Percentiles rank a stretch among this genome's conserved stretches.
Conservation (phyloP, 2,329 filamentous ascomycete species). For the Penicillium corylophilum region DNA sequence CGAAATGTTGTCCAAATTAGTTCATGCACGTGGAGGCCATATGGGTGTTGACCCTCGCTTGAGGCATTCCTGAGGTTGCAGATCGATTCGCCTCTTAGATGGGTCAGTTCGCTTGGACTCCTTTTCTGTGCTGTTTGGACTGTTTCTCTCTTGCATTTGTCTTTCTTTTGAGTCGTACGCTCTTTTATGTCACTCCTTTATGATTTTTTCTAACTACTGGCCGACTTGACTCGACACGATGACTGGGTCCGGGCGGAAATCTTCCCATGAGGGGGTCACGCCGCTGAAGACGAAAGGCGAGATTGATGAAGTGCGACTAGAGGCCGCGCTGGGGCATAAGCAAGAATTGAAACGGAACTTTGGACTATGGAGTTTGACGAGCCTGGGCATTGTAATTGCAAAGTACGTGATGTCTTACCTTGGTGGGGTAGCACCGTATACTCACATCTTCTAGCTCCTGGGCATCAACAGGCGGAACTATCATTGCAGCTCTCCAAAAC, state of each 20-base stretch:
- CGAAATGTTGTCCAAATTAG: slow-evolving; percentile 4
- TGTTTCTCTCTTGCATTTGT: not conserved
- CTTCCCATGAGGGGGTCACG: slow-evolving; percentile 4
- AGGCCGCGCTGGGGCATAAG: slow-evolving; percentile 48
- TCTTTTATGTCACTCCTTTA: not conserved
- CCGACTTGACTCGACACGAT: slow-evolving; percentile 3
- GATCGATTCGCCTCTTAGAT: slow-evolving; percentile 6
- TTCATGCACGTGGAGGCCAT: slow-evolving; percentile 26
- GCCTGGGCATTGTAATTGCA: slow-evolving; percentile 56
- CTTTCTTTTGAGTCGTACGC: not conserved
- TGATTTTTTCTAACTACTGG: not conserved
- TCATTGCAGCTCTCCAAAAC: slow-evolving; percentile 55
- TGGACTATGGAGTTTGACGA: slow-evolving; percentile 54
- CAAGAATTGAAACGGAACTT: slow-evolving; percentile 62
- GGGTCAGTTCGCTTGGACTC: slow-evolving; percentile 8
- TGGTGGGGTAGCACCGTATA: not conserved
- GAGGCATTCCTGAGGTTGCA: slow-evolving; percentile 14
- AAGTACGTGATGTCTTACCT: slow-evolving; percentile 20
- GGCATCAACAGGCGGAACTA: slow-evolving; percentile 59
- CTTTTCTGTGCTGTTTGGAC: slow-evolving; percentile 1
- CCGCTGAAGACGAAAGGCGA: slow-evolving; percentile 5
- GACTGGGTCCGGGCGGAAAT: slow-evolving; percentile 2
- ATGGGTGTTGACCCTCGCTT: slow-evolving; percentile 22
- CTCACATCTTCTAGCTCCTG: slow-evolving; percentile 50
- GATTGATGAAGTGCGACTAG: slow-evolving; percentile 25